Base-by-base conservation (phyloP, 192 early-diverging fungal genomes). In the Martensiomyces pterosporus region DNA sequence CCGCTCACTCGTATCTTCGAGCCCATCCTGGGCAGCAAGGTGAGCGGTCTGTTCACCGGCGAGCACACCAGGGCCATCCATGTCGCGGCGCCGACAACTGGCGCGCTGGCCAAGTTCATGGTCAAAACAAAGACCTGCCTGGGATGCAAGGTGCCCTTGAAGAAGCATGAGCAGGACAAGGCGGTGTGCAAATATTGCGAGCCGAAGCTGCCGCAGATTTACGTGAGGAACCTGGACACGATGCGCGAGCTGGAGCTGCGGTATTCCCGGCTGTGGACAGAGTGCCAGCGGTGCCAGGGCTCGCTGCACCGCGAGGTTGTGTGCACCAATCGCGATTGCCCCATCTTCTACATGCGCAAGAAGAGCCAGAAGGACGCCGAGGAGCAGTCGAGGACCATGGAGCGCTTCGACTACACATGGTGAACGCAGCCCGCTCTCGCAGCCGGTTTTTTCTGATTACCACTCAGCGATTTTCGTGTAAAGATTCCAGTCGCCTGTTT, bases 291-390 rank as follows among this genome's bases (percentile, higher is more conserved):
- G 27, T 98, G 95, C 56, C 94, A 97, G 64, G 94, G 92, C 23
- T 88, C 81, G 50, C 60, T 97, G 24, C 92, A 96, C 69, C 90
- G 90, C 55, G 93, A 97, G 51, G 90, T 98, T 10, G 79, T 98
- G 43, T 98, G 95, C 71, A 91, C 88, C 3, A 89, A 86, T 52
- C 88, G 84, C 63, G 93, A 96, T 66, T 99, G 96, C 64, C 93
- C 96, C 4, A 99, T 99, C 23, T 97, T 95, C 58, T 99, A 89
- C 53, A 98, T 98, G 95, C 87, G 96, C 45, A 93, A 91, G 47
- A 96, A 94, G 68, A 87, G 81, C 13, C 91, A 93, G 57, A 97
- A 95, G 64, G 95, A 98, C 42, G 76, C 91, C 55, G 76, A 86
- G 23, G 87, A 92, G 16, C 80, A 85, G 23, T 55, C 83, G 4